Evolutionary conservation across 1,139 yeast species (phyloP).

Genomic region (Pichia sp.): DNA sequence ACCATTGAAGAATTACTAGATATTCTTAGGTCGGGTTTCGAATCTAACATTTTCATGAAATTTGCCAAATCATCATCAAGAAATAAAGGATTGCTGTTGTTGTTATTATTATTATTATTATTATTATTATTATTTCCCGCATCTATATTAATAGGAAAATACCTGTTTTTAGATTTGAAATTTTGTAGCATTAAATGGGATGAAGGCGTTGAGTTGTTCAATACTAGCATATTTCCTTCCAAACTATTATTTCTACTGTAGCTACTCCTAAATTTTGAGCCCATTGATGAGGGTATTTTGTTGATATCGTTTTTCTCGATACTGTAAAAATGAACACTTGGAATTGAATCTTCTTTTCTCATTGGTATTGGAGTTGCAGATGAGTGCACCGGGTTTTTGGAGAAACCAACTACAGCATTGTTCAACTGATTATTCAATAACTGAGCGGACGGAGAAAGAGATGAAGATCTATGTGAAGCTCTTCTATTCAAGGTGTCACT

Average conservation of each 20-base stretch:
- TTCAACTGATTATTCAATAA: too few species aligned
- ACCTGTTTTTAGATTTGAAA: slow-evolving; percentile 16
- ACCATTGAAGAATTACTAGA: slow-evolving; percentile 19
- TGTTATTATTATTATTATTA: too few species aligned
- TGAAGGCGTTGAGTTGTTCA: slow-evolving; percentile 7
- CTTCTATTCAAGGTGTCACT: too few species aligned
- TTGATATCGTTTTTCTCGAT: slow-evolving; percentile 25
- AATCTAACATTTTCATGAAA: slow-evolving; percentile 76
- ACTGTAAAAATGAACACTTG: slow-evolving; percentile 28
- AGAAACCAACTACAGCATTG: too few species aligned
- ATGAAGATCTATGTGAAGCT: too few species aligned
- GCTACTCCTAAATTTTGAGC: slow-evolving; percentile 32
- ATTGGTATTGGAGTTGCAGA: slow-evolving; percentile 25
- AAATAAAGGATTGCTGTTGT: slow-evolving; percentile 20
- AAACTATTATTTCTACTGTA: slow-evolving; percentile 22
- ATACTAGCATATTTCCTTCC: slow-evolving; percentile 16
- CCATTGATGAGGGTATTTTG: slow-evolving; percentile 45
- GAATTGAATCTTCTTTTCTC: slow-evolving; percentile 43
- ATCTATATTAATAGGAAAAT: slow-evolving; percentile 16
- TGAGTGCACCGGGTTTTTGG: not conserved
- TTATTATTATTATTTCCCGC: slow-evolving; percentile 17
- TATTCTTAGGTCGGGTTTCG: slow-evolving; percentile 42
- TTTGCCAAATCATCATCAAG: slow-evolving; percentile 68
- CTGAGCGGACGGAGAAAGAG: too few species aligned
- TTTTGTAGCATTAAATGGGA: slow-evolving; percentile 19